Conservation (phyloP, 495 filamentous ascomycete genomes). For the Aspergillus hancockii region DNA sequence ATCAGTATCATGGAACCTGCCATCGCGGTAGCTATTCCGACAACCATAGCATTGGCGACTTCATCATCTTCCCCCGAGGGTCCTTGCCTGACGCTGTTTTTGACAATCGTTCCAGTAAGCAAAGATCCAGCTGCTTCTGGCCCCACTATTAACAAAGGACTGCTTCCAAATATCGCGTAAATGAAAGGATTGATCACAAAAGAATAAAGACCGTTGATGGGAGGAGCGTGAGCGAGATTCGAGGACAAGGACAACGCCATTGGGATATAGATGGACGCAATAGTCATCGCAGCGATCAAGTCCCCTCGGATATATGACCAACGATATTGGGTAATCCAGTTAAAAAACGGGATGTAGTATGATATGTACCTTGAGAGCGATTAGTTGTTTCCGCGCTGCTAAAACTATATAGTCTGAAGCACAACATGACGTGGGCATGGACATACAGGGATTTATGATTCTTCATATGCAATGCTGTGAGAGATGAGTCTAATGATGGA, state of each 20-base stretch:
- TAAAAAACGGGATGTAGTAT: slow-evolving; percentile 90
- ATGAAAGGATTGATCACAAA: slow-evolving; percentile 90
- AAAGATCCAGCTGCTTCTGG: slow-evolving; percentile 94
- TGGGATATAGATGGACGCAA: slow-evolving; percentile 96
- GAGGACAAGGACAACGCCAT: slow-evolving; percentile 94
- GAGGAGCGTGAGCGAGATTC: slow-evolving; percentile 90
- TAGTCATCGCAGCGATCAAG: slow-evolving; percentile 79
- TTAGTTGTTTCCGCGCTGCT: not conserved
- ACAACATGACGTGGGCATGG: not conserved
- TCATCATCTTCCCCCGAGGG: slow-evolving; percentile 70
- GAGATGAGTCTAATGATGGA: slow-evolving; percentile 34
- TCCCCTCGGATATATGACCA: slow-evolving; percentile 83
- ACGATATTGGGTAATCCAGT: slow-evolving; percentile 84
- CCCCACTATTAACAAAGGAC: slow-evolving; percentile 90
- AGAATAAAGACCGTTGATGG: slow-evolving; percentile 92
- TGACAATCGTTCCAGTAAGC: slow-evolving; percentile 83
- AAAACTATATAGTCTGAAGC: not conserved
- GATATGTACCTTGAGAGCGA: slow-evolving; percentile 68
- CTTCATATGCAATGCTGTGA: slow-evolving; percentile 29
- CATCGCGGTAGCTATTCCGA: slow-evolving; percentile 86
- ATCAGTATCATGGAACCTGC: slow-evolving; percentile 83
- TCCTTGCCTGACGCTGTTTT: slow-evolving; percentile 68
- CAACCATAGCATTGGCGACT: slow-evolving; percentile 71
- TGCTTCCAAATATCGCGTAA: slow-evolving; percentile 89
- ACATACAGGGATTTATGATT: slow-evolving; percentile 40